Evolutionary conservation across 192 early-diverging fungal species (phyloP), one percentile per base, ranked within the genome.

Genomic region (Entomortierella chlamydospora): DNA sequence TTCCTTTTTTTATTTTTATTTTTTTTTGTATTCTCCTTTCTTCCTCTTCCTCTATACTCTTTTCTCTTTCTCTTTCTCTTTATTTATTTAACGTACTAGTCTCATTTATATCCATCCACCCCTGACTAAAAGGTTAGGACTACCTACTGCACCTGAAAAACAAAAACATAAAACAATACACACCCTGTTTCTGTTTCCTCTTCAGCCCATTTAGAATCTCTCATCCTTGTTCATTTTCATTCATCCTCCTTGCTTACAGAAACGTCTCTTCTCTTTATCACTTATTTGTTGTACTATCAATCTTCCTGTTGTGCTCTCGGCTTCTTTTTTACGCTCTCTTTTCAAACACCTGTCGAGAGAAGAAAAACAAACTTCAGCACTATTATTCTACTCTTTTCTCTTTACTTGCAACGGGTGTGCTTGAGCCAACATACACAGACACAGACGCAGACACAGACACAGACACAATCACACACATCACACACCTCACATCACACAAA

Each of bases 341-440:
- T 45, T 12, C 23, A 39, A 11, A 37, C 51, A 53, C 62, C 50
- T 62, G 45, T 50, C 1, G 41, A 1, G 39, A 33, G 28, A 42
- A 45, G n/a, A 28, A 60, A 23, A 25, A 60, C 20, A 68, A 34
- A 43, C 56, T 31, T 45, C 49, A 64, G 39, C n/a, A n/a, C n/a
- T n/a, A n/a, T n/a, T n/a, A n/a, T n/a, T n/a, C n/a, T n/a, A n/a
- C n/a, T n/a, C n/a, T n/a, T n/a, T n/a, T n/a, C n/a, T n/a, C 45
- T 8, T 26, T n/a, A 20, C 17, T 20, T 23, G 37, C 8, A 33
- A 23, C 37, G 25, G 31, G 28, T 28, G 66, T 58, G 66, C 66
- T 58, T 50, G 57, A 68, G 66, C 66, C 66, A 68, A 54, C 52
- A 33, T 42, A 54, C 34, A 66, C 7, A 45, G 25, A 22, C 37